phyloP scores from a whole-genome alignment of 495 filamentous ascomycete species.

The Penicillium egyptiacum region DNA sequence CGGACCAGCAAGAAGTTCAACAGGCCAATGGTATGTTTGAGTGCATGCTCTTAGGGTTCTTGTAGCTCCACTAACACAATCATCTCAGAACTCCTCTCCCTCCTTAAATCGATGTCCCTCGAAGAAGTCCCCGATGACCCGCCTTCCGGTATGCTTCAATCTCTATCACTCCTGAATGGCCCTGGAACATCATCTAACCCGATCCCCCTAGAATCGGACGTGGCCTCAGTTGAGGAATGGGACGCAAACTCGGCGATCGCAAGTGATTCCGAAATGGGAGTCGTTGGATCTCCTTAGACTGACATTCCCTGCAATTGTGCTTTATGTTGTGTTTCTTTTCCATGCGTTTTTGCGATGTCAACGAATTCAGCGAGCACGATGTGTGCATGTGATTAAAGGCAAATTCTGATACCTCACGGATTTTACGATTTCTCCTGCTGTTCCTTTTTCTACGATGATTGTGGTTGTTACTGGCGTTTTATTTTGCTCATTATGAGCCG shows the following conservation, averaged over 20 bases:
- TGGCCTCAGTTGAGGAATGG: slow-evolving; percentile 46
- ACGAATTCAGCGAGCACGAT: slow-evolving; percentile 5
- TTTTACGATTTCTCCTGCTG: slow-evolving; percentile 9
- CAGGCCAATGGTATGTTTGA: slow-evolving; percentile 41
- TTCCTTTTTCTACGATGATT: neutral
- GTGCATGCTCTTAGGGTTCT: neutral
- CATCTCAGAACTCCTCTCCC: slow-evolving; percentile 28
- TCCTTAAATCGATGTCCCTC: slow-evolving; percentile 38
- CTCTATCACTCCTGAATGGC: slow-evolving; percentile 18
- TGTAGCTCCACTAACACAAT: slow-evolving; percentile 11
- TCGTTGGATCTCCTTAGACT: slow-evolving; percentile 37
- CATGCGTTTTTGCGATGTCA: slow-evolving; percentile 9
- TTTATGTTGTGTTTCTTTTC: neutral
- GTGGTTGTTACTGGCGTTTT: neutral
- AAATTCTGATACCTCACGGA: slow-evolving; percentile 3
- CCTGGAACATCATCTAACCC: slow-evolving; percentile 21
- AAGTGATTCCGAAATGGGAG: slow-evolving; percentile 45
- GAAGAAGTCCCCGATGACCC: slow-evolving; percentile 41
- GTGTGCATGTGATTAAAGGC: neutral
- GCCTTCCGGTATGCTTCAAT: slow-evolving; percentile 39
- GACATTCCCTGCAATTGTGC: neutral
- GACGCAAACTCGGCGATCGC: slow-evolving; percentile 45
- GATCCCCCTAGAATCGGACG: slow-evolving; percentile 40
- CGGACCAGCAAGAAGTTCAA: slow-evolving; percentile 36
- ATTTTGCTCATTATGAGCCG: neutral